These are phyloP conservation scores for Aureobasidium pullulans DNA, from an alignment of 2,329 filamentous ascomycete species.

Conservation along the genomic window DNA sequence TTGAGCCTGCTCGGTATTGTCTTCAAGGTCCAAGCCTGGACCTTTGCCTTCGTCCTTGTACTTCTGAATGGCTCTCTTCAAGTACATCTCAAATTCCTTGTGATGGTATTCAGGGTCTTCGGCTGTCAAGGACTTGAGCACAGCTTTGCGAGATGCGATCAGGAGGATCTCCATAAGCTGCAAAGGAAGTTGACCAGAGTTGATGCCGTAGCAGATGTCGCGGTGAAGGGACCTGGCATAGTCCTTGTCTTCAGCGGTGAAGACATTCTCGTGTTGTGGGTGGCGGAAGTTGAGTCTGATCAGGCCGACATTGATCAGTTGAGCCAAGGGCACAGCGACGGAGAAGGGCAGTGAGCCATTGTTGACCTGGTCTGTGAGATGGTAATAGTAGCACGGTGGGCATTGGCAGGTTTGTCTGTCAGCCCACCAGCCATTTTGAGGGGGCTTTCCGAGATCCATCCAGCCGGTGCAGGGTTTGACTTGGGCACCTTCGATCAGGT, in stretches of 20 bases:
- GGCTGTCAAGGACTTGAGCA: background rate
- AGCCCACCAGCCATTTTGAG: slow-evolving; percentile 3
- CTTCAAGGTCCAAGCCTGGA: background rate
- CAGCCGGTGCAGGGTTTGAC: slow-evolving; percentile 8
- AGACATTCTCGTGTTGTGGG: background rate
- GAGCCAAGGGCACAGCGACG: background rate
- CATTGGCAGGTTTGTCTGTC: slow-evolving; percentile 2
- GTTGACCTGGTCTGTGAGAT: background rate
- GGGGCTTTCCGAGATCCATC: background rate
- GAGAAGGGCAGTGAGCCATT: background rate
- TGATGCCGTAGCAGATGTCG: slow-evolving; percentile 2
- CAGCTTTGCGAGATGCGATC: background rate
- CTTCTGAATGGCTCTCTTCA: background rate
- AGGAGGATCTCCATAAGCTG: background rate
- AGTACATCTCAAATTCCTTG: slow-evolving; percentile 1
- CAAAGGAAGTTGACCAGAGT: background rate
- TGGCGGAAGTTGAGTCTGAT: slow-evolving; percentile 6
- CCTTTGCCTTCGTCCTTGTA: background rate
- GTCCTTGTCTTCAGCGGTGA: background rate
- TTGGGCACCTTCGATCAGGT: slow-evolving; percentile 1
- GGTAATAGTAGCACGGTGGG: slow-evolving; percentile 7
- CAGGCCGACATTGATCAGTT: slow-evolving; percentile 10
- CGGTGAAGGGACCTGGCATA: background rate
- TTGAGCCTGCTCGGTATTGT: background rate
- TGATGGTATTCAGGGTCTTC: background rate